A percentile compares a stretch with the other conserved stretches of the same genome.
phyloP scores from a whole-genome alignment of 768 basidiomycete genomes.

The Tubosaeta sp. region DNA sequence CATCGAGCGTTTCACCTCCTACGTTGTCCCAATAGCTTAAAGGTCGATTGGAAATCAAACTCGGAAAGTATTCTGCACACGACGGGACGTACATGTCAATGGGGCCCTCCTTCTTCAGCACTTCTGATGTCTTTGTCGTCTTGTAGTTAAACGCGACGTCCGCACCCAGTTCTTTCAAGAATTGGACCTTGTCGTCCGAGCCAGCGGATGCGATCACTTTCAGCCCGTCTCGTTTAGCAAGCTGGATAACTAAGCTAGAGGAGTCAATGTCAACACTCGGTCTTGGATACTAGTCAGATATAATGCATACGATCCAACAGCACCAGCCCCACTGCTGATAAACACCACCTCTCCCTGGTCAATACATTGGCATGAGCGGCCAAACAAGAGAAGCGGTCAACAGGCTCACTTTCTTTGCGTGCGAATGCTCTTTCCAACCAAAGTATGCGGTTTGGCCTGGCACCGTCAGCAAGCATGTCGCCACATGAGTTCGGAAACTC shows the following conservation, averaged over 20 bases:
- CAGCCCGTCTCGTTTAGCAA: constrained; percentile 47
- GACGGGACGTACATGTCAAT: constrained; percentile 42
- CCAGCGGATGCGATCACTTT: constrained; percentile 73
- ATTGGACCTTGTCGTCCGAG: constrained; percentile 68
- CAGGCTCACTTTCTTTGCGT: constrained; percentile 21
- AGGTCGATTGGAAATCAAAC: background rate
- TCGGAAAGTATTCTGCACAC: background rate
- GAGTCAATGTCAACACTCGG: background rate
- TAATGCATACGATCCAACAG: constrained; percentile 57
- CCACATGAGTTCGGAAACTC: background rate
- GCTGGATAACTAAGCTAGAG: constrained; percentile 45
- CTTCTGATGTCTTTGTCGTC: constrained; percentile 46
- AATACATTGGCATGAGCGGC: no score
- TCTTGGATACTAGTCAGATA: background rate
- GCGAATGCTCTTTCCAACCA: constrained; percentile 7
- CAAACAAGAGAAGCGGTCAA: background rate
- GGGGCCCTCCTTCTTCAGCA: constrained; percentile 54
- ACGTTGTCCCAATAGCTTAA: constrained; percentile 43
- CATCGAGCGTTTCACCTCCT: constrained; percentile 56
- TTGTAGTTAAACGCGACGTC: constrained; percentile 77
- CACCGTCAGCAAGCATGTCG: background rate
- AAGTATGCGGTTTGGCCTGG: constrained; percentile 17
- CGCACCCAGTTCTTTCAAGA: constrained; percentile 55
- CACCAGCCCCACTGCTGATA: constrained; percentile 40
- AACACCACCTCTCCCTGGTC: constrained; percentile 48